Evolutionary conservation across 768 basidiomycete genomes (phyloP).

Genomic region (Amanita rubescens): DNA sequence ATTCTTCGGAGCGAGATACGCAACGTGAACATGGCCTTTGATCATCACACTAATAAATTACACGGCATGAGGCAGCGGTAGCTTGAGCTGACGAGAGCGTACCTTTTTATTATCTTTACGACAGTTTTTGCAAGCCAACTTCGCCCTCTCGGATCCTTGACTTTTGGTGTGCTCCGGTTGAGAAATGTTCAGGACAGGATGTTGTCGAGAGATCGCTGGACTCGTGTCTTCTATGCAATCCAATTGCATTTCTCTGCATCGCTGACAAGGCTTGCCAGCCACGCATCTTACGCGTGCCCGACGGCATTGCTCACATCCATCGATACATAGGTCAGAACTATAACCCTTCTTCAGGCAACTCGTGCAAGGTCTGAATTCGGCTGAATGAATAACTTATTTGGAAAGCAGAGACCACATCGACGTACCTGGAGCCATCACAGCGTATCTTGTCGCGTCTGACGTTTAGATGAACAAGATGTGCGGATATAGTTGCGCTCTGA

Average conservation of each 20-base stretch:
- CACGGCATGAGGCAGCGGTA: constrained; percentile 1
- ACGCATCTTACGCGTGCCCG: constrained; percentile 50
- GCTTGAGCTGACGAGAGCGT: constrained; percentile 4
- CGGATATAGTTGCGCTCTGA: constrained; percentile 3
- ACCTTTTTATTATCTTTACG: constrained; percentile 64
- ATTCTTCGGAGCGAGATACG: constrained; percentile 44
- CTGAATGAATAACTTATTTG: not conserved
- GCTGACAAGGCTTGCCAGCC: constrained; percentile 40
- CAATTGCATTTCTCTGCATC: constrained; percentile 43
- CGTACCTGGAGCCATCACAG: constrained; percentile 48
- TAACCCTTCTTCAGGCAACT: constrained; percentile 52
- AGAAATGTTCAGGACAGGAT: constrained; percentile 16
- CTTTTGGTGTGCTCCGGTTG: constrained; percentile 18
- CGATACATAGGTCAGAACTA: constrained; percentile 43
- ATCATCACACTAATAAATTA: constrained; percentile 44
- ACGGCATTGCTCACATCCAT: constrained; percentile 56
- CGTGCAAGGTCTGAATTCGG: constrained; percentile 43
- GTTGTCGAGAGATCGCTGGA: constrained; percentile 16
- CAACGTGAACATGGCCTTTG: constrained; percentile 58
- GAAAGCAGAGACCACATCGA: constrained; percentile 2
- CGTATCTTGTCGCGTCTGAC: constrained; percentile 54
- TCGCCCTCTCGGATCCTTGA: constrained; percentile 39
- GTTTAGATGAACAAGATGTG: constrained; percentile 10
- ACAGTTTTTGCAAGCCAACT: constrained; percentile 53
- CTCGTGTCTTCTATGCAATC: constrained; percentile 42